Evolutionary conservation across 1,284 basidiomycete genomes (phyloP).

Genomic region (Puccinia hordei): DNA sequence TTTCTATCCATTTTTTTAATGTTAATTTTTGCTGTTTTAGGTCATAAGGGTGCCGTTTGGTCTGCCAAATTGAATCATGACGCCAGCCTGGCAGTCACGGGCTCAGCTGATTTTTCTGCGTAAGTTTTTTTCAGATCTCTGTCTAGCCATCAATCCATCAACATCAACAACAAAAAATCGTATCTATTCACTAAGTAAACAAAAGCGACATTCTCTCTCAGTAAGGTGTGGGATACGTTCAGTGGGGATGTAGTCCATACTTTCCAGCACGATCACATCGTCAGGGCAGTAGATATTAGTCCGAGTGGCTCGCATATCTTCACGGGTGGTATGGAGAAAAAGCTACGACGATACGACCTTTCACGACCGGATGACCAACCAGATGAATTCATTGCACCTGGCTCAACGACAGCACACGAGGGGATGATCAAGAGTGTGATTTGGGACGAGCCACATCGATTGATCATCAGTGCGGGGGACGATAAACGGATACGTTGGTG

Average conservation of each 20-base stretch:
- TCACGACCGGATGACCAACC: slow-evolving; percentile 60
- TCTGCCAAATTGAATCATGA: slow-evolving; percentile 78
- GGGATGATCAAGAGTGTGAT: slow-evolving; percentile 88
- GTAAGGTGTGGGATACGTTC: slow-evolving; percentile 97
- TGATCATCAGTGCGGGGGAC: slow-evolving; percentile 83
- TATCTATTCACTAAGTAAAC: background rate
- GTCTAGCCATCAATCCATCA: background rate
- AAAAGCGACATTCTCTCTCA: slow-evolving; percentile 58
- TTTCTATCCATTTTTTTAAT: background rate
- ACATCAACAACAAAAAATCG: background rate
- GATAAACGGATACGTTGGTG: slow-evolving; percentile 94
- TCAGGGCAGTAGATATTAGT: slow-evolving; percentile 86
- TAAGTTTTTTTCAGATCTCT: slow-evolving; percentile 66
- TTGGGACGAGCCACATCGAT: slow-evolving; percentile 80
- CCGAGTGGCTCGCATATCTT: slow-evolving; percentile 70
- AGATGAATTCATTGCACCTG: slow-evolving; percentile 17
- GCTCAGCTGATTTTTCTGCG: slow-evolving; percentile 97
- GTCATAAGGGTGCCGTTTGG: slow-evolving; percentile 99
- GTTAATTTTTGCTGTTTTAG: slow-evolving; percentile 53
- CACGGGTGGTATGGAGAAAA: slow-evolving; percentile 97
- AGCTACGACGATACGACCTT: slow-evolving; percentile 91
- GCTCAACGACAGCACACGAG: slow-evolving; percentile 66
- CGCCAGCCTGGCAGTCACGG: slow-evolving; percentile 80
- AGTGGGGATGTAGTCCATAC: slow-evolving; percentile 82
- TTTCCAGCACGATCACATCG: slow-evolving; percentile 96